These are phyloP conservation scores for Nannizzia gypsea DNA, from an alignment of 2,329 filamentous ascomycete species.

Conservation along the genomic window DNA sequence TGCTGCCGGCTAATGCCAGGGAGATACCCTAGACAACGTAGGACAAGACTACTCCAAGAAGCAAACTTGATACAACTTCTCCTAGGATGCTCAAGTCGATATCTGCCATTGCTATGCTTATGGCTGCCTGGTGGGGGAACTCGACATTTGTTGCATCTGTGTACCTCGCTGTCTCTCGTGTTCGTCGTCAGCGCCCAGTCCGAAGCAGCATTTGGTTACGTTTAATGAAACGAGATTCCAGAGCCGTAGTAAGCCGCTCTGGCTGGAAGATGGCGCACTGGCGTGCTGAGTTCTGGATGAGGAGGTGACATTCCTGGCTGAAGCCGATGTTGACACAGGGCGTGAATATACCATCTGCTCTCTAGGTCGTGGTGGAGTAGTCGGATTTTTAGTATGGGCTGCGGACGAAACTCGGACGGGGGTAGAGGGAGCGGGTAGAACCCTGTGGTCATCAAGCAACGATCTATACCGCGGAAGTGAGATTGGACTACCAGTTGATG, in stretches of 20 bases:
- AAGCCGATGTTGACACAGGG: background rate
- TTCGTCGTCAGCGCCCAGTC: slow-evolving; percentile 1
- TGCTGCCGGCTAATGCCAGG: background rate
- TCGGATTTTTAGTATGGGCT: background rate
- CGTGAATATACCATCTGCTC: background rate
- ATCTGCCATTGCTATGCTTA: background rate
- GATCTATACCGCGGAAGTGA: background rate
- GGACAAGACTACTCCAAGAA: background rate
- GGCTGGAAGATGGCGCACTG: background rate
- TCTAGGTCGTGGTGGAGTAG: background rate
- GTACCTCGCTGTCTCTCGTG: background rate
- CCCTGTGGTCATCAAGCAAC: background rate
- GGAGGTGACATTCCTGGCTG: background rate
- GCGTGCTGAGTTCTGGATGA: background rate
- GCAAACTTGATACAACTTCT: background rate
- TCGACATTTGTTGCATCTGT: background rate
- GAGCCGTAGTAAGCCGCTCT: background rate
- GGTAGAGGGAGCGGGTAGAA: background rate
- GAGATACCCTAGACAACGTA: background rate
- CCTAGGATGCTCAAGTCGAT: background rate
- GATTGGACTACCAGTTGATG: background rate
- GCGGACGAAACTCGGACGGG: background rate
- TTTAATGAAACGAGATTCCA: slow-evolving; percentile 1
- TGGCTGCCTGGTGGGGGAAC: background rate
- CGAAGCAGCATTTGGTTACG: background rate